Evolutionary conservation across 2,329 filamentous ascomycete species (phyloP).

Genomic region (Diaporthe humulicola): DNA sequence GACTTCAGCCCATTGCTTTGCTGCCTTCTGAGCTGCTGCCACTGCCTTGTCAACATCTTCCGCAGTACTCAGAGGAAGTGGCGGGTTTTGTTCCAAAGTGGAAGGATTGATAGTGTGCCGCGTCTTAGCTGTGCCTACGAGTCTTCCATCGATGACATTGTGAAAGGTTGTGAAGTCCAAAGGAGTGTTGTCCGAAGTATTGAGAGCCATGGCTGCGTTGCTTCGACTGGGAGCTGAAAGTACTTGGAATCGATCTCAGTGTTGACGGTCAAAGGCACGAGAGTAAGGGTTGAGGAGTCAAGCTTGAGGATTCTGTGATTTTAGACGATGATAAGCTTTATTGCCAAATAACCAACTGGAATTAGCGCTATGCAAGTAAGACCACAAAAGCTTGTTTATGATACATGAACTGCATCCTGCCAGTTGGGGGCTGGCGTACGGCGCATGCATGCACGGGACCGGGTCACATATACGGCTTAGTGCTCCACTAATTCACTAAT

Average conservation of each 20-base stretch:
- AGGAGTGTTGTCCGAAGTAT: background rate
- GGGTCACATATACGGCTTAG: background rate
- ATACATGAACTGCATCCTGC: background rate
- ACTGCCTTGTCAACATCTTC: slow-evolving; percentile 23
- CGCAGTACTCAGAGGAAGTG: background rate
- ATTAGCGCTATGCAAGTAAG: background rate
- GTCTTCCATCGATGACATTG: slow-evolving; percentile 24
- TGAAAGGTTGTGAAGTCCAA: slow-evolving; percentile 12
- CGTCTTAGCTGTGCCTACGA: background rate
- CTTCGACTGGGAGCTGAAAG: background rate
- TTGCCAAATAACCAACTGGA: background rate
- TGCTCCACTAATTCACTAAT: background rate
- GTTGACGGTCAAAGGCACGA: background rate
- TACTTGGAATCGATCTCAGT: background rate
- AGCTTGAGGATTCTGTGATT: background rate
- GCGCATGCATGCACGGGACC: background rate
- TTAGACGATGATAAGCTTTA: background rate
- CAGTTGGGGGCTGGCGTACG: background rate
- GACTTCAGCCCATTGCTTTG: background rate
- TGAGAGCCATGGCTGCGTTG: slow-evolving; percentile 1
- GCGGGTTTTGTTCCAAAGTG: background rate
- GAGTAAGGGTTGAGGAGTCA: no score
- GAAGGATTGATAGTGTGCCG: slow-evolving; percentile 2
- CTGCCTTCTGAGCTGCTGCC: slow-evolving; percentile 6
- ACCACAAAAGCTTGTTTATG: background rate